Conservation (phyloP, 345 rosid species). For the Populus alba region DNA sequence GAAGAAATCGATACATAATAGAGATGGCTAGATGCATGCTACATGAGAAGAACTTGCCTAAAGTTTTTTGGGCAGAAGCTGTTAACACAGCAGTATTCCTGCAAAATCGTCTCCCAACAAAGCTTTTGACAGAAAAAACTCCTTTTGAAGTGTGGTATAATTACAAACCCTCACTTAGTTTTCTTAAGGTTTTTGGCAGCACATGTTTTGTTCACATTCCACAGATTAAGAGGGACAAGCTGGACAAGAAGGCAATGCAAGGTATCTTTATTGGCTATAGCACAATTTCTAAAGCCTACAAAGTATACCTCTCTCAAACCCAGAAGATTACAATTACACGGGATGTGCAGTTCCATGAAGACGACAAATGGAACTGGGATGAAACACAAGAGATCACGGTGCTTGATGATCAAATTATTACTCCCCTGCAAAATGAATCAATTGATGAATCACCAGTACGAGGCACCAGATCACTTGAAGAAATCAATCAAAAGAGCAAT, state of each 20-base stretch:
- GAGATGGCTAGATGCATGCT: constrained; percentile 1
- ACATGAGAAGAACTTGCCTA: not conserved
- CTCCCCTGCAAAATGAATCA: too few species aligned
- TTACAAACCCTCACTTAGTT: not conserved
- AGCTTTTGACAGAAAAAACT: not conserved
- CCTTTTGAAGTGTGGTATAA: not conserved
- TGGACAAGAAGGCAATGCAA: too few species aligned
- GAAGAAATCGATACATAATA: not conserved
- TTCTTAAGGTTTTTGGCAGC: not conserved
- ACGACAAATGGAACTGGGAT: rapidly evolving
- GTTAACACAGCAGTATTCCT: not conserved
- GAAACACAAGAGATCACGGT: too few species aligned
- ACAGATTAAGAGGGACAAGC: not conserved
- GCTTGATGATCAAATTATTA: not conserved
- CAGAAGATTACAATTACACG: too few species aligned
- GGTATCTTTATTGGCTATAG: too few species aligned
- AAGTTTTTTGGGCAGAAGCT: not conserved
- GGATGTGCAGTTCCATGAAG: not conserved
- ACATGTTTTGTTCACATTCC: not conserved
- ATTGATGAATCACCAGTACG: too few species aligned
- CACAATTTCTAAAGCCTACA: too few species aligned
- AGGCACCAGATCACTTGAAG: too few species aligned
- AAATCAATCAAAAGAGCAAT: too few species aligned
- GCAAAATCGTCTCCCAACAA: not conserved
- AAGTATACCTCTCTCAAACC: too few species aligned